Evolutionary conservation across 768 basidiomycete genomes (phyloP).

Genomic region (Boletus sensibilis): DNA sequence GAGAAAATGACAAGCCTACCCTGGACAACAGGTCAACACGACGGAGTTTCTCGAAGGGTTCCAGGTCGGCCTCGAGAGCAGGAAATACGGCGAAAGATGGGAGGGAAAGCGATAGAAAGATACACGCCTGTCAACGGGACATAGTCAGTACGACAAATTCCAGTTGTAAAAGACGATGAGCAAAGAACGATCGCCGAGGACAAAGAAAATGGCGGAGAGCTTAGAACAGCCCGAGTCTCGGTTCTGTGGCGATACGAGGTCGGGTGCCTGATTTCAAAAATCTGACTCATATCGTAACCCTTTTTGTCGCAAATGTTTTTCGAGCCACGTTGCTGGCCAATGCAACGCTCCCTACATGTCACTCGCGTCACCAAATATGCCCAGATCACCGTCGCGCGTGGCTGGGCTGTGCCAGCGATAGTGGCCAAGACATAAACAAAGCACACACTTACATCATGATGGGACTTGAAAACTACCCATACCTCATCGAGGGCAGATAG

Average conservation of each 20-base stretch:
- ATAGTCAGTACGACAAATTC: conserved; percentile 20
- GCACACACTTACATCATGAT: conserved; percentile 53
- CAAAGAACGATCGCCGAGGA: conserved; percentile 21
- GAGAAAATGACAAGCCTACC: conserved; percentile 12
- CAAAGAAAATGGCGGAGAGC: conserved; percentile 7
- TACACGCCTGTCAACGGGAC: conserved; percentile 45
- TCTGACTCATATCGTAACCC: conserved; percentile 19
- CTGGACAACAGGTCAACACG: conserved; percentile 39
- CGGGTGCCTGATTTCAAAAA: conserved; percentile 22
- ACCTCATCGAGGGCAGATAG: conserved; percentile 37
- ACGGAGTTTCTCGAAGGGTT: conserved; percentile 57
- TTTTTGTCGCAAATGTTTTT: background rate
- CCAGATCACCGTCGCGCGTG: conserved; percentile 1
- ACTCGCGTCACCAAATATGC: background rate
- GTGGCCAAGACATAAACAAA: background rate
- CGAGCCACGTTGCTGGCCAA: background rate
- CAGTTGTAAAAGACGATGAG: background rate
- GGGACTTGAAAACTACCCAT: conserved; percentile 59
- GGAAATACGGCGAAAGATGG: conserved; percentile 47
- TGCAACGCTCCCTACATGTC: background rate
- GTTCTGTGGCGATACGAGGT: conserved; percentile 3
- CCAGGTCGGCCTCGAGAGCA: conserved; percentile 62
- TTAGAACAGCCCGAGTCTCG: background rate
- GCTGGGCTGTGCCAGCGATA: background rate
- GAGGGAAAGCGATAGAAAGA: conserved; percentile 52